Percentiles rank a stretch among this genome's conserved stretches.
These are phyloP conservation scores for Fraxinus platypoda DNA, from an alignment of 305 asterid species.

Conservation along the genomic window DNA sequence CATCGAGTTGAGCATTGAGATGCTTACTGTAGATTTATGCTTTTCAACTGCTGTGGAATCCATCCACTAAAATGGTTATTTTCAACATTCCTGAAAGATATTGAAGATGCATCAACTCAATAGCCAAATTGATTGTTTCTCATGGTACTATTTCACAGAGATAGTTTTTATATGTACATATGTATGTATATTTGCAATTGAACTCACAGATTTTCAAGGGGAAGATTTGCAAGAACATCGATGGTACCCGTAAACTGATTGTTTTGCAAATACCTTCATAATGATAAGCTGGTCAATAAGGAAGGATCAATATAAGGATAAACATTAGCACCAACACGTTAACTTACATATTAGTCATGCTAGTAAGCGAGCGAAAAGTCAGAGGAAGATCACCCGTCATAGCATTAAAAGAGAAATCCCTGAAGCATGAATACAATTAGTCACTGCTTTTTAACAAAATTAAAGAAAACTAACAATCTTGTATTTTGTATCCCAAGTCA, in stretches of 20 bases:
- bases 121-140: background rate
- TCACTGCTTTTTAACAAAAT: constrained; percentile 13
- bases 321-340: background rate
- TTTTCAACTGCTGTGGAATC: constrained; percentile 68
- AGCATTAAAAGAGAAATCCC: constrained; percentile 82
- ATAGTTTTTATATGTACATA: background rate
- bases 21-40: constrained; percentile 77
- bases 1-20: background rate
- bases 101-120: background rate
- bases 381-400: constrained; percentile 78
- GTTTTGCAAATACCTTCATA: constrained; percentile 71
- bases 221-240: constrained; percentile 75
- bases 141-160: background rate
- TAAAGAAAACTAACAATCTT: background rate
- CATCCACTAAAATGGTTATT: constrained; percentile 87
- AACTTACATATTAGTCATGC: constrained; percentile 69
- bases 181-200: background rate
- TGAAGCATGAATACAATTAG: constrained; percentile 35
- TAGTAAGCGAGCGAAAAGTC: constrained; percentile 54
- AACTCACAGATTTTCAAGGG: constrained; percentile 69
- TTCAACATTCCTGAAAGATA: constrained; percentile 61
- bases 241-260: constrained; percentile 85
- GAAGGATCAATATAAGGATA: constrained; percentile 14
- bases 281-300: constrained; percentile 21
- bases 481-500: background rate